These are phyloP conservation scores for Cynanchum wilfordii DNA, from an alignment of 257 asterid genomes.

Conservation along the genomic window DNA sequence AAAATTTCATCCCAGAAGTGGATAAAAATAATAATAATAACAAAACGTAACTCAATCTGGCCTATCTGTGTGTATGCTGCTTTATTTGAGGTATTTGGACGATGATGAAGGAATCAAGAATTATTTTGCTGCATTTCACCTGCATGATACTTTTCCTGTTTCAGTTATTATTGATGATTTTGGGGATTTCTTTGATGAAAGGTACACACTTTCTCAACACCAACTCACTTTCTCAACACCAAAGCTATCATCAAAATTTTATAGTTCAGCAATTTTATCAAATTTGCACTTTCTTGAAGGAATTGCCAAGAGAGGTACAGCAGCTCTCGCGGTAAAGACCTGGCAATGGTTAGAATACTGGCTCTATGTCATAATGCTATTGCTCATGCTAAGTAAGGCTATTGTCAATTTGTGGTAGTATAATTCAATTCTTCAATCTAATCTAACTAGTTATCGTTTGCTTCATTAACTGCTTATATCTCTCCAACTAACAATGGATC, in stretches of 20 bases:
- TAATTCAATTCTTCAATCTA: conserved; percentile 6
- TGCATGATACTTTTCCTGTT: conserved; percentile 51
- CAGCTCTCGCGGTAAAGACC: conserved; percentile 73
- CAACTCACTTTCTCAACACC: background rate
- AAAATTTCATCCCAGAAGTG: background rate
- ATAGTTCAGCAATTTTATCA: background rate
- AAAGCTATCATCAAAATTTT: background rate
- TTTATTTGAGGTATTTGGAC: conserved; percentile 52
- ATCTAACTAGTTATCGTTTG: background rate
- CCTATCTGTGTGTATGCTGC: background rate
- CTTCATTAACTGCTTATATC: background rate
- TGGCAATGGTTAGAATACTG: conserved; percentile 74
- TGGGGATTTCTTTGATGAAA: conserved; percentile 63
- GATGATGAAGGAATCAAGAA: conserved; percentile 76
- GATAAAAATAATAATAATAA: too few species aligned
- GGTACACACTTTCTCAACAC: conserved; percentile 26
- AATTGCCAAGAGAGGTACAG: conserved; percentile 62
- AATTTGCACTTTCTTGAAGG: conserved; percentile 33
- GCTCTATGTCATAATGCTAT: conserved; percentile 70
- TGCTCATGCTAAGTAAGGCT: conserved; percentile 60
- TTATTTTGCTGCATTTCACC: conserved; percentile 86
- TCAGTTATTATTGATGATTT: conserved; percentile 73
- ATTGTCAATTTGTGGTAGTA: background rate
- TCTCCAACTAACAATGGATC: background rate
- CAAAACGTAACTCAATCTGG: too few species aligned